Conservation (phyloP, 2,329 filamentous ascomycete species). For the Aureobasidium mangrovei region DNA sequence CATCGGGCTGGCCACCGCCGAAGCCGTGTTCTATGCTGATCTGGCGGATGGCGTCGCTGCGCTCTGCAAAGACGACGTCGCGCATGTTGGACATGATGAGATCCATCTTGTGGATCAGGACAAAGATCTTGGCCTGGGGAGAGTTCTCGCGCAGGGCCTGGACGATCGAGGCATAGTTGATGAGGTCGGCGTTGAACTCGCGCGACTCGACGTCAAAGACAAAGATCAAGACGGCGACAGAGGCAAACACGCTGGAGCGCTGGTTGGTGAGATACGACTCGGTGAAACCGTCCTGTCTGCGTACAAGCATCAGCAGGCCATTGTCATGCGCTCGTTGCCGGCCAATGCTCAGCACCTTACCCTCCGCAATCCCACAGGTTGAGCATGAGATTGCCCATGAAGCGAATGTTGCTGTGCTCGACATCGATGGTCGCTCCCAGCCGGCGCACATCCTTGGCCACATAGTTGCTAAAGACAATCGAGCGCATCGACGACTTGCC, state of each 20-base stretch:
- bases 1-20: constrained; percentile 29
- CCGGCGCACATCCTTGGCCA: constrained; percentile 86
- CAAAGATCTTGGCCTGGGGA: constrained; percentile 73
- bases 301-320: background rate
- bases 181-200: constrained; percentile 85
- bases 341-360: constrained; percentile 36
- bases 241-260: constrained; percentile 90
- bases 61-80: constrained; percentile 75
- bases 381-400: constrained; percentile 92
- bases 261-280: constrained; percentile 96
- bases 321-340: background rate
- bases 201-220: constrained; percentile 97
- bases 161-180: constrained; percentile 87
- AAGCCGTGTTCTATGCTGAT: constrained; percentile 57
- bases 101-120: constrained; percentile 98
- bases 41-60: constrained; percentile 65
- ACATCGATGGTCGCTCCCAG: constrained; percentile 96
- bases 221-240: constrained; percentile 95
- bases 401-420: constrained; percentile 96
- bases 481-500: constrained; percentile 98
- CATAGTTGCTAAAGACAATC: constrained; percentile 99
- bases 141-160: constrained; percentile 82
- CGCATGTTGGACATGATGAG: constrained; percentile 74
- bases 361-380: constrained; percentile 98
- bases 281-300: constrained; percentile 92